Base-by-base conservation (phyloP, 345 rosid genomes). In the Leavenworthia alabamica region DNA sequence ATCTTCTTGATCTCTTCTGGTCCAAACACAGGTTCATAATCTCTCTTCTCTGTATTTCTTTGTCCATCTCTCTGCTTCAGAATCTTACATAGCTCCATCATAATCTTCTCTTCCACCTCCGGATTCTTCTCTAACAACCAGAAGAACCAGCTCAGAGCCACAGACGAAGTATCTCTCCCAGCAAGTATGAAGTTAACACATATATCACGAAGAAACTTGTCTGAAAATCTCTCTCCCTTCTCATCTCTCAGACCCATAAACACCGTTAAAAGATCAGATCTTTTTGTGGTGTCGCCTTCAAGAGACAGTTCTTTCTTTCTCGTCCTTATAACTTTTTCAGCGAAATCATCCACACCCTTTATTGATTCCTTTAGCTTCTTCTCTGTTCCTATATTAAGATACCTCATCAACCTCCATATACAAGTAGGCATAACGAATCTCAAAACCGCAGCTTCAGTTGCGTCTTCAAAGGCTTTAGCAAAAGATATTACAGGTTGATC, bases 121-220 rank as follows among this genome's bases (percentile, higher is more conserved):
- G 90, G 92, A 56, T 83, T 82, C 78, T 68, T 68, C 54, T 80
- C 82, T 20, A 93, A 73, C 64, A 93, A 67, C 99, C 99, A 89
- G 36, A 60, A 73, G 50, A 73, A 93, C 99, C 99, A 89, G 66
- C 94, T 85, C 67, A 93, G 8, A 14, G 97, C 97, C 40, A 89
- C 99, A 0, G 99, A 89, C 5, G 97, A 93, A 12, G 99, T 89
- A 62, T 93, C 99, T 74, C 99, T 85, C 17, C 99, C 97, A 13
- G 99, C 99, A 54, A 93, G 88, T 16, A 93, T 93, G 37, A 93
- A 87, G 69, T 89, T 93, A 8, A 93, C 96, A 50, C 99, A 89
- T 1, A 93, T 85, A 72, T 89, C 99, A 6, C 93, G 77, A 68
- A 89, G 72, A 56, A 89, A 93, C 81, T 90, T 87, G 62, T 87